phyloP scores from a whole-genome alignment of 345 rosid species.

The Rhodamnia rubescens region DNA sequence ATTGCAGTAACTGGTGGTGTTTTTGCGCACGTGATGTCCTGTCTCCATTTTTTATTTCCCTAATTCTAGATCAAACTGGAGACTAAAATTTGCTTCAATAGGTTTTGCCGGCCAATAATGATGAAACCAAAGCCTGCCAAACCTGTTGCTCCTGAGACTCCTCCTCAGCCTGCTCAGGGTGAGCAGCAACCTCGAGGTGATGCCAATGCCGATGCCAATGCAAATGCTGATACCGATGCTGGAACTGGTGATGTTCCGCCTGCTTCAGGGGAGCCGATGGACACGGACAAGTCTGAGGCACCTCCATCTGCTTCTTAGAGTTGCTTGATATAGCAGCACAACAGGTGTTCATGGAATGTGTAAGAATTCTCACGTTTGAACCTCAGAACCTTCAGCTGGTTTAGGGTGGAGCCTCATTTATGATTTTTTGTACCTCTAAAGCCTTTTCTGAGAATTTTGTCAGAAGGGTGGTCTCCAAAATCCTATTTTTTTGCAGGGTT shows the following conservation, averaged over 20 bases:
- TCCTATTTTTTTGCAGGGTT: not conserved
- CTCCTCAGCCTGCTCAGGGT: slow-evolving; percentile 42
- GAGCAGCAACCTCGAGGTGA: slow-evolving; percentile 26
- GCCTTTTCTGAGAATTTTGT: not conserved
- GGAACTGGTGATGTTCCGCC: slow-evolving; percentile 24
- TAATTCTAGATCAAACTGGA: not conserved
- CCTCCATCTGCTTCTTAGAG: slow-evolving; percentile 14
- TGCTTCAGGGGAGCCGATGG: slow-evolving; percentile 62
- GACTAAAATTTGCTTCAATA: slow-evolving; percentile 8
- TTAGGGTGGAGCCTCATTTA: not conserved
- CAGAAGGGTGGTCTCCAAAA: not conserved
- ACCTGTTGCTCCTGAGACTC: slow-evolving; percentile 50
- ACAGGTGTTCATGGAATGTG: not conserved
- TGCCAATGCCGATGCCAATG: slow-evolving; percentile 11
- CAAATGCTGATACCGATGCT: slow-evolving; percentile 11
- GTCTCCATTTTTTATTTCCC: not conserved
- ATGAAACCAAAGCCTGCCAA: slow-evolving; percentile 76
- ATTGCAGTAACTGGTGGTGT: not conserved
- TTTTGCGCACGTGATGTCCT: not conserved
- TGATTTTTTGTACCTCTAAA: not conserved
- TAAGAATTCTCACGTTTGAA: not conserved
- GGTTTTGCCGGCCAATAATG: slow-evolving; percentile 87
- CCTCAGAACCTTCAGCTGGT: not conserved
- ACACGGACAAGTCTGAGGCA: slow-evolving; percentile 44
- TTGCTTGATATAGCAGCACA: not conserved